Base-by-base conservation (phyloP, 129 eudicot species). In the Lactuca sativa region DNA sequence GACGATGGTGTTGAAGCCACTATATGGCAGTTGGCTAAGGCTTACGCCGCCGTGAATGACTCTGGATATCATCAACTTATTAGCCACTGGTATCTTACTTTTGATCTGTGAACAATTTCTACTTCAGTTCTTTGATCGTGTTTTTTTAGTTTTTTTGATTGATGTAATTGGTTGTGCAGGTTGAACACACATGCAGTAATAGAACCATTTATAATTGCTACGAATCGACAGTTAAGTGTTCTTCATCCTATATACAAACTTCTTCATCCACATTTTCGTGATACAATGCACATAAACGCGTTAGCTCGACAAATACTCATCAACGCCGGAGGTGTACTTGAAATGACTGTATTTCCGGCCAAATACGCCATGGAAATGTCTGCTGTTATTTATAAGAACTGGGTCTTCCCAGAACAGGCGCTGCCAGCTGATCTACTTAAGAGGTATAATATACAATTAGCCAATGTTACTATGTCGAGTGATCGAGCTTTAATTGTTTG, bases 31-130 rank as follows among this genome's bases (percentile, higher is more conserved):
- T 82, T 92, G 32, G 98, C 98, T 9, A 92, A 92, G 82, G 98
- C 98, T 33, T 92, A 89, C 66, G 96, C 78, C 30, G 96, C 96
- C n/a, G 98, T 92, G 7, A 92, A 86, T 33, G 98, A 92, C 64
- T 92, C 98, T 1, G 98, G 98, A 72, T 84, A 76, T 43, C 98
- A 92, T 76, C 96, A 92, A 77, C 98, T 92, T 76, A 82, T 92
- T 53, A 92, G 96, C 80, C 98, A 92, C 79, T 92, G 96, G 97
- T 91, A 88, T 62, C 2, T 10, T 56, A 58, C 40, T 4, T 33
- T 4, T 33, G 37, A 17, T 43, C 49, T 43, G 49, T 13, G 3
- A 10, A 47, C 5, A n/a, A 2, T 12, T 47, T 9, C 15, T 47
- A 12, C 49, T 54, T 34, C n/a, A 25, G 30, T 25, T 25, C 30